Conservation (phyloP, 768 basidiomycete genomes). For the Collybia sordida region DNA sequence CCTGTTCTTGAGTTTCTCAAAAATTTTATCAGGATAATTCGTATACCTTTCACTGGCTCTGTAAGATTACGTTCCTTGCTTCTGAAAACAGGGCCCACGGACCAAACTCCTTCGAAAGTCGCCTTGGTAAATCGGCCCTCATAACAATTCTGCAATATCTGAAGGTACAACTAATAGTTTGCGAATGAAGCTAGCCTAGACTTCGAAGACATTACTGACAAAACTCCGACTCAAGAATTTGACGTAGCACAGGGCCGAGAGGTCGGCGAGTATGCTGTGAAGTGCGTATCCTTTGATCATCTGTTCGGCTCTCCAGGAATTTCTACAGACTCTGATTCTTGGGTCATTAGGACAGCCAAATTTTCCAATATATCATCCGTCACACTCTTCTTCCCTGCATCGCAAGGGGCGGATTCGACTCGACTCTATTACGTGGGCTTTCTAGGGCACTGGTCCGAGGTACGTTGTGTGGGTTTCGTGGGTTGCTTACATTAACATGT, state of each 20-base stretch:
- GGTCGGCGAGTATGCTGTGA: conserved; percentile 82
- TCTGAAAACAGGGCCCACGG: conserved; percentile 80
- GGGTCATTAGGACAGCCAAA: conserved; percentile 65
- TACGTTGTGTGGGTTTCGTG: conserved; percentile 22
- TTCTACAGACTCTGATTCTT: background rate
- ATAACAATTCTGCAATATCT: background rate
- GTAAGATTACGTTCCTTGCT: conserved; percentile 83
- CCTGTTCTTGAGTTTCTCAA: background rate
- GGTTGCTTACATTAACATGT: background rate
- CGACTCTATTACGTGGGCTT: conserved; percentile 86
- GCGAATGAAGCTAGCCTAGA: conserved; percentile 78
- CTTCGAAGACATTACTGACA: conserved; percentile 70
- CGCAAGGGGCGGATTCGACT: conserved; percentile 76
- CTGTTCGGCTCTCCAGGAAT: background rate
- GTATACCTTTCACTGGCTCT: conserved; percentile 84
- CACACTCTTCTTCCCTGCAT: conserved; percentile 80
- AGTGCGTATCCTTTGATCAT: conserved; percentile 42
- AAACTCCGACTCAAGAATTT: conserved; percentile 70
- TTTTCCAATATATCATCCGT: conserved; percentile 81
- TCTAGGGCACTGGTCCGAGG: conserved; percentile 79
- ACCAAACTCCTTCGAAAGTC: conserved; percentile 74
- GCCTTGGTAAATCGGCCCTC: conserved; percentile 50
- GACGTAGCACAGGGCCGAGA: conserved; percentile 68
- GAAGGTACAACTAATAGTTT: conserved; percentile 46
- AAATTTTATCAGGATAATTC: conserved; percentile 58